Percentiles rank a stretch among this genome's conserved stretches.
phyloP scores from a whole-genome alignment of 768 basidiomycete species.

The Butyriboletus loyo region DNA sequence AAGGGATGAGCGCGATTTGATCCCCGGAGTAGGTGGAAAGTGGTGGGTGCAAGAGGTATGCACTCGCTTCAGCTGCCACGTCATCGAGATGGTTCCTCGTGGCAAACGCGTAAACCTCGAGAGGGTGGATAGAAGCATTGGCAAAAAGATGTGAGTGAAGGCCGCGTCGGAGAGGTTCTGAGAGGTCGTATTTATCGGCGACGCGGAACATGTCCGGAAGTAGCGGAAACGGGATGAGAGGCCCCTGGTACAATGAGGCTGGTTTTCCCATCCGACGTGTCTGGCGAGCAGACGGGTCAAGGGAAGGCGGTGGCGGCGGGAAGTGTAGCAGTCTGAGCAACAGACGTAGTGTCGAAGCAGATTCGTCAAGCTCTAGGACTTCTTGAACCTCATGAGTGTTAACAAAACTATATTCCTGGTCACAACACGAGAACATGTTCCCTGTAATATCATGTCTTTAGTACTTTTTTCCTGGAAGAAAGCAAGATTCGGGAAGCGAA shows the following conservation, averaged over 20 bases:
- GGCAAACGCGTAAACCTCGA: conserved; percentile 64
- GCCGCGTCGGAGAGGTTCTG: conserved; percentile 39
- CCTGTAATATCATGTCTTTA: conserved; percentile 37
- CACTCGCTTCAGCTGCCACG: conserved; percentile 56
- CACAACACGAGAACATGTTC: conserved; percentile 67
- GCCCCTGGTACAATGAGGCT: conserved; percentile 32
- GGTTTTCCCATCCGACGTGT: conserved; percentile 31
- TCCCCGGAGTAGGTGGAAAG: conserved; percentile 51
- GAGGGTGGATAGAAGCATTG: conserved; percentile 47
- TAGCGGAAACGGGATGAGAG: conserved; percentile 64
- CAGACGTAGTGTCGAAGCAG: conserved; percentile 42
- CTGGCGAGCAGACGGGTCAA: conserved; percentile 24
- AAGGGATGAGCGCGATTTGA: conserved; percentile 53
- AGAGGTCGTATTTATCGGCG: conserved; percentile 65
- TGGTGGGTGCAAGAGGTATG: conserved; percentile 52
- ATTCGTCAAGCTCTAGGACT: conserved; percentile 55
- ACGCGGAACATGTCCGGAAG: conserved; percentile 54
- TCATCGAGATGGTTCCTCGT: conserved; percentile 39
- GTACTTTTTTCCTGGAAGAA: not conserved
- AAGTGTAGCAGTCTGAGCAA: conserved; percentile 57
- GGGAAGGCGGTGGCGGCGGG: conserved; percentile 47
- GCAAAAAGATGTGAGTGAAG: conserved; percentile 53
- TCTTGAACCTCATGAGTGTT: conserved; percentile 22
- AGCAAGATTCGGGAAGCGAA: conserved; percentile 33
- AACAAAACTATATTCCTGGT: conserved; percentile 24